These are phyloP conservation scores for Candida verbasci DNA, from an alignment of 805 yeast species.

Conservation along the genomic window DNA sequence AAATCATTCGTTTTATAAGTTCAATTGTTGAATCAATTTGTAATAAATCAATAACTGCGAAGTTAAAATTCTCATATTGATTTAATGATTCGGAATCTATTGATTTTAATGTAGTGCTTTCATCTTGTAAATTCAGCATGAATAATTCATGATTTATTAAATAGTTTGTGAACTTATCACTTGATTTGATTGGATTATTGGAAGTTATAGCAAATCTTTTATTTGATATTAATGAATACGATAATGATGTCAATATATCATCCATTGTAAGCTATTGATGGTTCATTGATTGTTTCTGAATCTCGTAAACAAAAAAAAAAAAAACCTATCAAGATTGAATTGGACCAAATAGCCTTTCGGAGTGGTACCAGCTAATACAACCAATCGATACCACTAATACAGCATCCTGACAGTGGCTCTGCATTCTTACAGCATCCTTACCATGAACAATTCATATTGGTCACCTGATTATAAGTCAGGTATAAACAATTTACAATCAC, in stretches of 20 bases:
- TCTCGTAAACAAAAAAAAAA: too few species aligned
- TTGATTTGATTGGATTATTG: constrained; percentile 7
- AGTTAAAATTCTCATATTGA: not conserved
- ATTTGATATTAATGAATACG: constrained; percentile 15
- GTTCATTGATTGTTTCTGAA: not conserved
- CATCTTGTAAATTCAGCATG: not conserved
- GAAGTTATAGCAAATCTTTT: constrained; percentile 17
- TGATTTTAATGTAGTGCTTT: not conserved
- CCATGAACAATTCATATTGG: constrained; percentile 40
- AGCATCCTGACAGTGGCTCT: too few species aligned
- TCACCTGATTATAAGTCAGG: constrained; percentile 38
- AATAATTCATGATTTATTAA: not conserved
- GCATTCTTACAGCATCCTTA: too few species aligned
- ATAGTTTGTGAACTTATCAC: constrained; percentile 2
- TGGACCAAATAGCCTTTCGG: too few species aligned
- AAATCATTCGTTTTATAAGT: constrained; percentile 5
- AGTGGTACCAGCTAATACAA: too few species aligned
- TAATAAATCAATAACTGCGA: constrained; percentile 9
- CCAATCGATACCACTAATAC: too few species aligned
- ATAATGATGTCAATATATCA: constrained; percentile 15
- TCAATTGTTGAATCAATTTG: constrained; percentile 3
- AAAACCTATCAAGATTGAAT: too few species aligned
- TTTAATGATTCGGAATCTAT: not conserved
- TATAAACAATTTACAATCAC: constrained; percentile 25
- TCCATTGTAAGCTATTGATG: constrained; percentile 16